These are phyloP conservation scores for Bruguiera gymnorhiza DNA, from an alignment of 345 rosid species.

Conservation along the genomic window DNA sequence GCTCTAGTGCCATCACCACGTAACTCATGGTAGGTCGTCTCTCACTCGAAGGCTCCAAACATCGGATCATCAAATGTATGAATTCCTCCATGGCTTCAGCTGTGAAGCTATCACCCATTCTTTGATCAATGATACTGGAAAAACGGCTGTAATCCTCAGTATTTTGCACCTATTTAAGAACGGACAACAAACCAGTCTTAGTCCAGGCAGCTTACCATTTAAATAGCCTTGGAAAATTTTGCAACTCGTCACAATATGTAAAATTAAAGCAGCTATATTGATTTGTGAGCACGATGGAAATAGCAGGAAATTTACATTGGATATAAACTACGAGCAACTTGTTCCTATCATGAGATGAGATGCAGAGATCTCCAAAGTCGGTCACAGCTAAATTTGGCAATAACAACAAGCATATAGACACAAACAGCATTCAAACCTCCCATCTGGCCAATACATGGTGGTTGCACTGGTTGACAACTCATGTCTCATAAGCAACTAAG, in stretches of 20 bases:
- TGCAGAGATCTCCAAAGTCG: too few species aligned
- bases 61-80: conserved; percentile 50
- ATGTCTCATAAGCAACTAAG: neutral
- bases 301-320: too few species aligned
- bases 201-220: neutral
- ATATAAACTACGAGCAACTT: too few species aligned
- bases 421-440: too few species aligned
- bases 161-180: conserved; percentile 52
- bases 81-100: conserved; percentile 79
- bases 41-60: conserved; percentile 74
- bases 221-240: neutral
- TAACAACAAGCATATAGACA: too few species aligned
- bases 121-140: conserved; percentile 58
- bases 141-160: conserved; percentile 43
- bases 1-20: conserved; percentile 71
- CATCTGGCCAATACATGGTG: neutral
- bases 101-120: conserved; percentile 68
- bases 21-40: conserved; percentile 67
- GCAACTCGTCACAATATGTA: neutral
- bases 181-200: neutral
- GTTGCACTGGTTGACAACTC: too few species aligned
- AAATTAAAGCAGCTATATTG: neutral
- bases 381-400: too few species aligned
- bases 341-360: too few species aligned
- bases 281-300: too few species aligned